Evolutionary conservation across 192 early-diverging fungal species (phyloP).

Genomic region (Backusella mclennaniae): DNA sequence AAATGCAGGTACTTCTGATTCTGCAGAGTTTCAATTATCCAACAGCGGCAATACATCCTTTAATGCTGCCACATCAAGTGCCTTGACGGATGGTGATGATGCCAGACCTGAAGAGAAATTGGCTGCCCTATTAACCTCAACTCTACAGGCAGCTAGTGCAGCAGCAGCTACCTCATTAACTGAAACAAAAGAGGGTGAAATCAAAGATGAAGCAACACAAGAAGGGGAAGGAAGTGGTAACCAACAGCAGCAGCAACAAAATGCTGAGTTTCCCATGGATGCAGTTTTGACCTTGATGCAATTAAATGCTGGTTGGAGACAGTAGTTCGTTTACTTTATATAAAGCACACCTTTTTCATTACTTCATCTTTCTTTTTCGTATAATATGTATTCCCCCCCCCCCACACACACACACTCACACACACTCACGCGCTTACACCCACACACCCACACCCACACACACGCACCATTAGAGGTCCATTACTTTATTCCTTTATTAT

Average conservation of each 20-base stretch:
- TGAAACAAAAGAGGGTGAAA: not conserved
- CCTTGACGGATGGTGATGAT: not conserved
- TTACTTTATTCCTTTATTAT: not conserved
- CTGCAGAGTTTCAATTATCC: constrained; percentile 4
- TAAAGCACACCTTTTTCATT: not conserved
- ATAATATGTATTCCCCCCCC: not conserved
- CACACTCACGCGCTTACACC: too few relatives aligned
- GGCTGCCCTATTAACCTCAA: constrained; percentile 13
- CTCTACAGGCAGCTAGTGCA: constrained; percentile 6
- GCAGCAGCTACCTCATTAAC: not conserved
- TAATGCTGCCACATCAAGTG: not conserved
- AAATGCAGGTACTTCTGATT: constrained; percentile 4
- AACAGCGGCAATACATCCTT: not conserved
- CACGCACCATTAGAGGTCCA: not conserved
- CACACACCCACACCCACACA: not conserved
- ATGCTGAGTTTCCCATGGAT: constrained; percentile 46
- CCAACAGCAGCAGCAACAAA: constrained; percentile 18
- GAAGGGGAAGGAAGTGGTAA: not conserved
- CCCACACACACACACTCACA: not conserved
- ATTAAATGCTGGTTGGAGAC: constrained; percentile 44
- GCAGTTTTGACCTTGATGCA: constrained; percentile 48
- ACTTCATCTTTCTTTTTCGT: not conserved
- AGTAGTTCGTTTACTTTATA: not conserved
- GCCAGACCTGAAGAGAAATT: constrained; percentile 18
- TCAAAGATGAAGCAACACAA: not conserved